Evolutionary conservation across 768 basidiomycete species (phyloP).

Genomic region (Pisolithus marmoratus): DNA sequence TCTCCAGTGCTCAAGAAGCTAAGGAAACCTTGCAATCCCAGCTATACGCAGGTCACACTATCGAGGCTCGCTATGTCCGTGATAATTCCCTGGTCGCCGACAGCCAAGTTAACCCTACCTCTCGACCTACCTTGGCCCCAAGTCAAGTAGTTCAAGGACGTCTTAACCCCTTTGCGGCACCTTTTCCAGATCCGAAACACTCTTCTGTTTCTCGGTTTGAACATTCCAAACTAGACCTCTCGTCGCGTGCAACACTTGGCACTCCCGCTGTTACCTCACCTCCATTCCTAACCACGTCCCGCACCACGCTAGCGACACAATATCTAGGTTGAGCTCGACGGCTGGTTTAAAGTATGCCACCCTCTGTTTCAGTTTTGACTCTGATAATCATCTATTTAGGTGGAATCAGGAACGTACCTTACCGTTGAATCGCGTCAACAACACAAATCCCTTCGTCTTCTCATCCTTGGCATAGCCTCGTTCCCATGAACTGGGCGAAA

Average conservation of each 20-base stretch:
- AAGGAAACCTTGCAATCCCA: slow-evolving; percentile 57
- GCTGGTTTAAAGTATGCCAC: slow-evolving; percentile 28
- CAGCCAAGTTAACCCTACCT: slow-evolving; percentile 3
- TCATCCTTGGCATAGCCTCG: slow-evolving; percentile 12
- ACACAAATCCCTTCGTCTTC: slow-evolving; percentile 9
- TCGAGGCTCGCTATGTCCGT: slow-evolving; percentile 34
- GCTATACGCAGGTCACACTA: slow-evolving; percentile 45
- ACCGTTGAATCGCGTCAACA: slow-evolving; percentile 13
- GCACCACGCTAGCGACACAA: slow-evolving; percentile 14
- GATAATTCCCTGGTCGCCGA: slow-evolving; percentile 9
- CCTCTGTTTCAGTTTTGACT: neutral
- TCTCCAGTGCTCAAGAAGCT: slow-evolving; percentile 57
- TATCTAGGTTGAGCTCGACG: slow-evolving; percentile 29
- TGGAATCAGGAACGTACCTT: slow-evolving; percentile 24
- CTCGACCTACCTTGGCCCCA: neutral
- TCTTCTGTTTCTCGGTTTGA: slow-evolving; percentile 1
- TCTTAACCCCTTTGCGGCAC: slow-evolving; percentile 29
- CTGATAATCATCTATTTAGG: slow-evolving; percentile 12
- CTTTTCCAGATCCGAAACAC: slow-evolving; percentile 20
- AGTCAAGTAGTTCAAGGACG: slow-evolving; percentile 15
- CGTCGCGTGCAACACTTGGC: slow-evolving; percentile 4
- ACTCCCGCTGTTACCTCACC: slow-evolving; percentile 22
- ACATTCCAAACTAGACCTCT: slow-evolving; percentile 1
- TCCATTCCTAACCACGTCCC: slow-evolving; percentile 13
- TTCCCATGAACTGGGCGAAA: neutral